Evolutionary conservation across 108 stramenopile genomes (phyloP).

Genomic region (Pseudonitzschia multiseries): DNA sequence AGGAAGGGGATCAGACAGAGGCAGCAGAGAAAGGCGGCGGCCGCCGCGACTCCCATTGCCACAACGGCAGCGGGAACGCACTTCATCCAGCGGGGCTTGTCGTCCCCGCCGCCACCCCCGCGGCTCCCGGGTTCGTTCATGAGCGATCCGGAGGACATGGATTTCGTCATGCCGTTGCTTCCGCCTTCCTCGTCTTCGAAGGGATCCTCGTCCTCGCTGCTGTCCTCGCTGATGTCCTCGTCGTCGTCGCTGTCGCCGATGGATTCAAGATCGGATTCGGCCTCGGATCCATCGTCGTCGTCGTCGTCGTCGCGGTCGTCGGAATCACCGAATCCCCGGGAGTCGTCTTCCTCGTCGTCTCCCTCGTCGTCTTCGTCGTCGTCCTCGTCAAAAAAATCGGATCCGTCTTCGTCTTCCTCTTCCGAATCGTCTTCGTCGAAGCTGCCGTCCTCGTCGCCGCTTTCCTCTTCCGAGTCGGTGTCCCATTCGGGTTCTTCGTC

Average conservation of each 20-base stretch:
- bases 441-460: not conserved
- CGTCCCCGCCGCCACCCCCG: too few relatives aligned
- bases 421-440: not conserved
- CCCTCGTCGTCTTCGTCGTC: not conserved
- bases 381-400: not conserved
- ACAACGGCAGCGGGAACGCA: not conserved
- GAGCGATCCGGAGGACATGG: not conserved
- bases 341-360: not conserved
- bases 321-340: not conserved
- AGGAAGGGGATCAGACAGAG: not conserved
- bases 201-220: not conserved
- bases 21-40: not conserved
- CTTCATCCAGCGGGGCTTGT: not conserved
- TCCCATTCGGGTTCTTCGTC: slow-evolving; percentile 12
- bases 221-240: not conserved
- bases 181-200: slow-evolving; percentile 10
- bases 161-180: not conserved
- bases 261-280: not conserved
- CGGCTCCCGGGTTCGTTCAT: not conserved
- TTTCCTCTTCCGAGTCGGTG: not conserved
- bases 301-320: not conserved
- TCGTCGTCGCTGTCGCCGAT: not conserved
- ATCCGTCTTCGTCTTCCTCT: not conserved
- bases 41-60: not conserved
- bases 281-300: slow-evolving; percentile 4